A percentile compares a stretch with the other conserved stretches of the same genome.
phyloP scores from a whole-genome alignment of 192 early-diverging fungal genomes.

The Coemansia sp. region DNA sequence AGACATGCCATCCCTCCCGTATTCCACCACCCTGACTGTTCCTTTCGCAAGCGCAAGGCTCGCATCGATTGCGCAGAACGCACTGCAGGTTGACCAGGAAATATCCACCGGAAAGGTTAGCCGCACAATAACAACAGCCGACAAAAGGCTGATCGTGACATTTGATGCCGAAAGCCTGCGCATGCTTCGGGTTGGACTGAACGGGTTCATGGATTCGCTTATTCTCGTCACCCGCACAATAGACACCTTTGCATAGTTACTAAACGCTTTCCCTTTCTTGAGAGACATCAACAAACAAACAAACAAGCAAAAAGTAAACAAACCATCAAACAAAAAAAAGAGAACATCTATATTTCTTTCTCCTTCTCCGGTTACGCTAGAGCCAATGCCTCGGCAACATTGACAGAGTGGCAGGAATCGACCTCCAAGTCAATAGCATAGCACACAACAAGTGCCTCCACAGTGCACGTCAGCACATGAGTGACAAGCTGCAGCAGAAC shows the following conservation, averaged over 20 bases:
- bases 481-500: conserved; percentile 45
- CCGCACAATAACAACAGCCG: conserved; percentile 12
- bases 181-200: conserved; percentile 42
- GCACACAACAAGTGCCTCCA: conserved; percentile 49
- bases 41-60: conserved; percentile 25
- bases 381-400: conserved; percentile 42
- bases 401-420: conserved; percentile 44
- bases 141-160: conserved; percentile 15
- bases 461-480: conserved; percentile 43
- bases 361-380: conserved; percentile 12
- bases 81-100: conserved; percentile 36
- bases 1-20: conserved; percentile 9
- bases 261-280: not conserved
- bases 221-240: conserved; percentile 45
- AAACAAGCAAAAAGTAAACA: conserved; percentile 5
- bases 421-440: conserved; percentile 52
- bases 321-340: not conserved
- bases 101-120: conserved; percentile 31
- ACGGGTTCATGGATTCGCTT: conserved; percentile 53
- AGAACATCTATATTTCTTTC: not conserved
- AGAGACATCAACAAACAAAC: not conserved
- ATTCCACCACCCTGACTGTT: conserved; percentile 25
- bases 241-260: conserved; percentile 27
- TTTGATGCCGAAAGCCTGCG: conserved; percentile 28
- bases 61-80: conserved; percentile 31